A percentile compares a stretch with the other conserved stretches of the same genome.
Conservation (phyloP, 78 protist species). For the Dictyostelium capitatum region DNA sequence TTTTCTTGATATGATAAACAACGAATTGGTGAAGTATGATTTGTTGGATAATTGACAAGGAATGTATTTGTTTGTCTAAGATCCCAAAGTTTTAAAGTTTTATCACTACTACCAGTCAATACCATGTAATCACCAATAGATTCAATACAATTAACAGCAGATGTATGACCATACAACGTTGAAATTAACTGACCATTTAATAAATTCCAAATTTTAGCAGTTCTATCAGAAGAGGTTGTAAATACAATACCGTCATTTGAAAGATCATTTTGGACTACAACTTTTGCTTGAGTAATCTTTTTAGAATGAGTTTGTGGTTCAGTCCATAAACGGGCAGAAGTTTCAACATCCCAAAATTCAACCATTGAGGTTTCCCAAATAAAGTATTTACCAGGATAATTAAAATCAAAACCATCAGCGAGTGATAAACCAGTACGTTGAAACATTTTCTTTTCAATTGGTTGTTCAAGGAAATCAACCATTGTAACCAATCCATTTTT, state of each 20-base stretch:
- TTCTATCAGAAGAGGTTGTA: conserved; percentile 37
- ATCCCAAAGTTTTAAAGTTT: conserved; percentile 81
- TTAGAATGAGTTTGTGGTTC: conserved; percentile 17
- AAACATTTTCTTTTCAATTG: too few relatives aligned
- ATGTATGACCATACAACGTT: conserved; percentile 50
- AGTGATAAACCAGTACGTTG: not conserved
- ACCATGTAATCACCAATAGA: conserved; percentile 49
- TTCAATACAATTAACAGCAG: conserved; percentile 72
- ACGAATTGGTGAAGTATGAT: conserved; percentile 17
- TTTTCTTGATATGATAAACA: conserved; percentile 54
- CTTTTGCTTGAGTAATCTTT: conserved; percentile 39
- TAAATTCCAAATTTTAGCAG: conserved; percentile 32
- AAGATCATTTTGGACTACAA: not conserved
- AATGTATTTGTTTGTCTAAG: conserved; percentile 18
- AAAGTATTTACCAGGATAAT: conserved; percentile 23
- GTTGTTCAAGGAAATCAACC: conserved; percentile 37
- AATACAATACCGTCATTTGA: conserved; percentile 9
- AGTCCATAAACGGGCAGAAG: conserved; percentile 7
- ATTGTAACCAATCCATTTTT: conserved; percentile 36
- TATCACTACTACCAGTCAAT: conserved; percentile 79
- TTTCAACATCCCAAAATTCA: conserved; percentile 66
- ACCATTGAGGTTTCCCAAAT: conserved; percentile 36
- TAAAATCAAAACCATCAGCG: conserved; percentile 74
- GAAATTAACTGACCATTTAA: conserved; percentile 9
- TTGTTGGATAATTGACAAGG: not conserved